These are phyloP conservation scores for Chondrus crispus DNA, from an alignment of 23 red algal genomes.

Conservation along the genomic window DNA sequence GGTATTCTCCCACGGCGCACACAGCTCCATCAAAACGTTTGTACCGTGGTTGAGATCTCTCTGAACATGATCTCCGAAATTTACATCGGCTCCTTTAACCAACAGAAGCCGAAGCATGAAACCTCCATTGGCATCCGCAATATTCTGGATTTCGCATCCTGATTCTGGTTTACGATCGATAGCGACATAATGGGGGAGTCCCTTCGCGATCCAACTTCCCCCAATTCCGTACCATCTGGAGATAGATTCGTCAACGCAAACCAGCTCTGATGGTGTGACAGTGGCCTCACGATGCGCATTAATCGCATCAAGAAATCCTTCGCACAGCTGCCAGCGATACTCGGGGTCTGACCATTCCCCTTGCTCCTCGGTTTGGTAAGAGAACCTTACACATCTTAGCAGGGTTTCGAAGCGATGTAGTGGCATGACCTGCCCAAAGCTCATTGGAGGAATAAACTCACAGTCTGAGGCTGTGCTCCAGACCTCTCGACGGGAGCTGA, in stretches of 20 bases:
- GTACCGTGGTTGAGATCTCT: neutral
- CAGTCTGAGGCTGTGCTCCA: neutral
- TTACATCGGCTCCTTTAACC: too few relatives aligned
- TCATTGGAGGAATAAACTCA: neutral
- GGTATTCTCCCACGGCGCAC: neutral
- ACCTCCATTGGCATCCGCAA: too few relatives aligned
- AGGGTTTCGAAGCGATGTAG: neutral
- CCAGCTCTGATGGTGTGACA: too few relatives aligned
- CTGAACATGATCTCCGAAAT: too few relatives aligned
- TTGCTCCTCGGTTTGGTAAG: too few relatives aligned
- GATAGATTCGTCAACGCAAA: too few relatives aligned
- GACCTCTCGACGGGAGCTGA: neutral
- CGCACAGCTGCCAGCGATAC: too few relatives aligned
- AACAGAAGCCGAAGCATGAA: too few relatives aligned
- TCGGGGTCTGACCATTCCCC: too few relatives aligned
- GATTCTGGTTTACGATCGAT: conserved; percentile 28
- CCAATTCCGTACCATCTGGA: conserved; percentile 51
- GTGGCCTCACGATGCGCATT: too few relatives aligned
- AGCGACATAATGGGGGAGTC: conserved; percentile 17
- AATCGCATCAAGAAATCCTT: too few relatives aligned
- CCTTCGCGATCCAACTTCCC: conserved; percentile 14
- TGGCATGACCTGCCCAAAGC: conserved; percentile 1
- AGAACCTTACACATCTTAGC: neutral
- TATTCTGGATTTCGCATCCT: conserved; percentile 20
- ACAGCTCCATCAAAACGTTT: neutral